A percentile compares a stretch with the other conserved stretches of the same genome.
Evolutionary conservation across 352 stramenopile genomes (phyloP).

Genomic region (Globisporangium perplexum): DNA sequence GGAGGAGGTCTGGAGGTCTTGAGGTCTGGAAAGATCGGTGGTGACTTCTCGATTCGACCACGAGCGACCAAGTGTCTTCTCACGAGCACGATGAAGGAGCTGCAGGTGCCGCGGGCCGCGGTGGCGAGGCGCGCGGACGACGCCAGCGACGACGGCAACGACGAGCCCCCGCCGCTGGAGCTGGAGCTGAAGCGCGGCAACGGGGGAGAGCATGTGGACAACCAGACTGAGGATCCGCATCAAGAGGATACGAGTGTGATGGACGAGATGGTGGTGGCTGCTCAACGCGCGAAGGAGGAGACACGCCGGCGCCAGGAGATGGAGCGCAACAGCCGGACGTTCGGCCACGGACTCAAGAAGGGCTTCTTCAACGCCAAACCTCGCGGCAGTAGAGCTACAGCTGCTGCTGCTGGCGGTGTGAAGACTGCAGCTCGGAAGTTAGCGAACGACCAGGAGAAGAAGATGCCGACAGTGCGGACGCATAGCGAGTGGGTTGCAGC

Average conservation of each 20-base stretch:
- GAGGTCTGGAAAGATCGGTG: background rate
- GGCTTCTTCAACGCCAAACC: conserved; percentile 51
- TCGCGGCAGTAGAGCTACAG: no score
- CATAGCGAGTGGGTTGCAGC: background rate
- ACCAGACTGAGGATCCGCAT: conserved; percentile 14
- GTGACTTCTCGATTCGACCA: background rate
- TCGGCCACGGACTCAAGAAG: conserved; percentile 64
- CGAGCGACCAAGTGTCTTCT: background rate
- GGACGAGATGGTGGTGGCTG: conserved; percentile 66
- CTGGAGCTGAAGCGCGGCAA: conserved; percentile 18
- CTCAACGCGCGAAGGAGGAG: conserved; percentile 41
- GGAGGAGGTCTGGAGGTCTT: background rate
- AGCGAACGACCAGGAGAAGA: conserved; percentile 10
- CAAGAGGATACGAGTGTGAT: conserved; percentile 42
- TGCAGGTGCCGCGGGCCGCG: background rate
- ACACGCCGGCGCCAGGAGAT: conserved; percentile 41
- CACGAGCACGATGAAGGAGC: conserved; percentile 10
- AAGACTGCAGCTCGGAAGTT: background rate
- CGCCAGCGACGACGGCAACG: conserved; percentile 25
- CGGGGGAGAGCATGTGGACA: conserved; percentile 13
- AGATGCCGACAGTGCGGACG: conserved; percentile 7
- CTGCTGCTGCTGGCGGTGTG: background rate
- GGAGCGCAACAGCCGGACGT: conserved; percentile 35
- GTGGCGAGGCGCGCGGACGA: conserved; percentile 7
- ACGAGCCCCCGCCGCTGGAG: conserved; percentile 46